A percentile compares a stretch with the other conserved stretches of the same genome.
Conservation (phyloP, 2,329 filamentous ascomycete genomes). For the Colletotrichum noveboracense region DNA sequence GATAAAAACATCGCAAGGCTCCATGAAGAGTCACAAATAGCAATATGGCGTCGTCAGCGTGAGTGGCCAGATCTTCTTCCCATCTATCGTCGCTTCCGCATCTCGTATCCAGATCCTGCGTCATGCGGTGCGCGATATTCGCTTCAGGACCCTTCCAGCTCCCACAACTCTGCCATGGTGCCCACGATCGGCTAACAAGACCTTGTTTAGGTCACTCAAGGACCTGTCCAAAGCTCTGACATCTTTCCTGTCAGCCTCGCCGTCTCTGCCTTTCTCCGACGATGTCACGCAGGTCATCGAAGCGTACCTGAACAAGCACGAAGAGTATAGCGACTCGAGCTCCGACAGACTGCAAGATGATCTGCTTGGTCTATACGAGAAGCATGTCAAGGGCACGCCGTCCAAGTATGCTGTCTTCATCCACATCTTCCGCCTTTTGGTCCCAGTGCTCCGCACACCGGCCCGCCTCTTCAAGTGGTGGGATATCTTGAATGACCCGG, state of each 20-base stretch:
- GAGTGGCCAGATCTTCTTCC: slow-evolving; percentile 19
- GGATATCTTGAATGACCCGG: slow-evolving; percentile 64
- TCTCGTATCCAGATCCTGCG: neutral
- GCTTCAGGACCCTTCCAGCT: neutral
- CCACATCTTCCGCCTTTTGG: slow-evolving; percentile 66
- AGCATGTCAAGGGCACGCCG: slow-evolving; percentile 62
- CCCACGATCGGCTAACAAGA: neutral
- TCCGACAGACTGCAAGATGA: slow-evolving; percentile 79
- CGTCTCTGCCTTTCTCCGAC: slow-evolving; percentile 67
- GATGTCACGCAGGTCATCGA: slow-evolving; percentile 67
- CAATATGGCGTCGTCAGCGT: slow-evolving; percentile 32
- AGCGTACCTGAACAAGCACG: slow-evolving; percentile 71
- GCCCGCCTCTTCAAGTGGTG: slow-evolving; percentile 75
- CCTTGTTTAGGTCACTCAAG: slow-evolving; percentile 55
- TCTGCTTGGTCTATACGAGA: slow-evolving; percentile 69
- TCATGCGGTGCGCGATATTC: slow-evolving; percentile 17
- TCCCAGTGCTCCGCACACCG: slow-evolving; percentile 67
- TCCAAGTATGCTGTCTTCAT: slow-evolving; percentile 72
- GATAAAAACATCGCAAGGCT: slow-evolving; percentile 9
- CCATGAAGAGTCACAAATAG: slow-evolving; percentile 15
- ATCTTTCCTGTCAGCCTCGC: slow-evolving; percentile 49
- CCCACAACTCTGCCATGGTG: neutral
- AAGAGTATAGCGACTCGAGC: slow-evolving; percentile 69
- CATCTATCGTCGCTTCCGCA: neutral
- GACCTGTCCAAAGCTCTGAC: slow-evolving; percentile 65